Base-by-base conservation (phyloP, 345 rosid genomes). In the Eucalyptus regnans region DNA sequence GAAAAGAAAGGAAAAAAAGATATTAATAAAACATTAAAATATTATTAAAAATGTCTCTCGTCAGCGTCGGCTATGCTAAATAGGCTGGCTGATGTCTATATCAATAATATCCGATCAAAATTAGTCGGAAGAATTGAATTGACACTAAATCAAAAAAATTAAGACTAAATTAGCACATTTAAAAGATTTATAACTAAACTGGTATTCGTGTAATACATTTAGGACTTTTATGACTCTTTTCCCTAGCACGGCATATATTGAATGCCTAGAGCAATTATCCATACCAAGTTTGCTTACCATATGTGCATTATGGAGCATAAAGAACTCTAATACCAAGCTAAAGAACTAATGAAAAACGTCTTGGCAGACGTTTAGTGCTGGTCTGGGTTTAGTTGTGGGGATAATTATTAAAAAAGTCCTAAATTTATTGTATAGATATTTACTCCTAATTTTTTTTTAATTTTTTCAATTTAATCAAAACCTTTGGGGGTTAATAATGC, bases 1-100 rank as follows among this genome's bases (percentile, higher is more conserved):
- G 29, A 25, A 56, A 20, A 54, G 2, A 54, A 7, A 54, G 4
- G 10, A 54, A 54, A 54, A 20, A 23, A 56, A 56, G 5, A 23
- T 9, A 56, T 22, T 22, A 56, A 56, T 9, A 56, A 56, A 50
- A 50, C 8, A 20, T 20, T 54, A 20, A 22, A 56, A 56, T 7
- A 20, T 3, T 20, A 20, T 20, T 54, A 20, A 22, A 56, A 56
- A 9, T 20, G 5, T 4, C 3, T 3, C 6, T 22, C 0, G 0
- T 56, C 6, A 4, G 12, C 3, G 0, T 56, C 0, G 1, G 29
- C 0, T 12, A 23, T 22, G 6, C 29, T 22, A 56, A 2, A 22
- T 22, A 23, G 29, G 62, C 12, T 22, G 2, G 12, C 1, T 56
- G 6, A 9, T 0, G 3, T 56, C 6, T 4, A 56, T 56, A 23